phyloP scores from a whole-genome alignment of 805 yeast species.

The Cyberlindnera euphorbiiphila region DNA sequence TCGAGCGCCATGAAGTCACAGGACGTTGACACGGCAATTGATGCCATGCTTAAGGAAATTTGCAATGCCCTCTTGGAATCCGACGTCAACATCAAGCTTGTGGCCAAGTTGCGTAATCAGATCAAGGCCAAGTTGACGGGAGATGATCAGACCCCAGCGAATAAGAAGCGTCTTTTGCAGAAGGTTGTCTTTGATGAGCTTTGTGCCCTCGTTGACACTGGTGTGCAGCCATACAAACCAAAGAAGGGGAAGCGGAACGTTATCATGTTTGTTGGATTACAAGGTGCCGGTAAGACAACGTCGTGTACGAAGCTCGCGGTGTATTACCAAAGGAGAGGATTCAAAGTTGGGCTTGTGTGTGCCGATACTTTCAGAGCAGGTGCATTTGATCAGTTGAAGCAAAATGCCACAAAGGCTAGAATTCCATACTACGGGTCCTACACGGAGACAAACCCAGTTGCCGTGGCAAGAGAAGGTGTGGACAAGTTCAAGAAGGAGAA shows the following conservation, averaged over 20 bases:
- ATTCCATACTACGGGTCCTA: constrained; percentile 95
- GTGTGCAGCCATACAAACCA: constrained; percentile 65
- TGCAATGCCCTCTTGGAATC: constrained; percentile 87
- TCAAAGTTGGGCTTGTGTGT: constrained; percentile 93
- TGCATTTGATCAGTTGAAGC: constrained; percentile 97
- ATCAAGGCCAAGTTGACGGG: constrained; percentile 55
- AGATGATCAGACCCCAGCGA: constrained; percentile 45
- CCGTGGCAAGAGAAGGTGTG: constrained; percentile 89
- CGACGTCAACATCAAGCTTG: constrained; percentile 90
- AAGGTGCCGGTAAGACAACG: constrained; percentile 98
- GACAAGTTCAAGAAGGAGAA: constrained; percentile 84
- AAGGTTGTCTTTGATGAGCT: constrained; percentile 94
- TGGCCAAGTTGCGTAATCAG: constrained; percentile 69
- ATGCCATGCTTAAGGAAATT: constrained; percentile 76
- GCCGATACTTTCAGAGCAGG: constrained; percentile 99
- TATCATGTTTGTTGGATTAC: constrained; percentile 96
- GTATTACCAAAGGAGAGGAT: constrained; percentile 88
- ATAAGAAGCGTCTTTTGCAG: constrained; percentile 77
- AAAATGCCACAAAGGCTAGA: constrained; percentile 91
- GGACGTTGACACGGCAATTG: constrained; percentile 59
- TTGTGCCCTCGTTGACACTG: constrained; percentile 76
- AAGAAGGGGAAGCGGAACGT: constrained; percentile 76
- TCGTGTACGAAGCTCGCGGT: constrained; percentile 96
- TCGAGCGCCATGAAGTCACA: constrained; percentile 54
- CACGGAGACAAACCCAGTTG: constrained; percentile 93